Percentiles rank a stretch among this genome's conserved stretches.
These are phyloP conservation scores for Graphiopsis chlorocephala DNA, from an alignment of 2,329 filamentous ascomycete genomes.

Conservation along the genomic window DNA sequence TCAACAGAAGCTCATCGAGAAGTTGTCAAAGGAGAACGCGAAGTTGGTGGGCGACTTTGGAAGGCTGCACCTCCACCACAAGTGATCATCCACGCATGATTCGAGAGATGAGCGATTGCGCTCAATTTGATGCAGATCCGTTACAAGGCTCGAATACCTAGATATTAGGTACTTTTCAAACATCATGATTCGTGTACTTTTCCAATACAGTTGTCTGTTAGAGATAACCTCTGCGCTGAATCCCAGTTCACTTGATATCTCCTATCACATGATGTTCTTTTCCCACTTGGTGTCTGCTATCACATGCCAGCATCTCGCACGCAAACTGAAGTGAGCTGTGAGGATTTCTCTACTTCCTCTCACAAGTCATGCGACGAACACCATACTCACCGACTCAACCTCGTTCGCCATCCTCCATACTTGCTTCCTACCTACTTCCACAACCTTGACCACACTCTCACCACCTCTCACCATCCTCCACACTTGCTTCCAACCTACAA, in stretches of 20 bases:
- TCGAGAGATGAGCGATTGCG: neutral
- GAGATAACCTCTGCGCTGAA: neutral
- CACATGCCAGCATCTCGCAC: neutral
- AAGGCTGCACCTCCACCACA: neutral
- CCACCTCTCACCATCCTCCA: neutral
- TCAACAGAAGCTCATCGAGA: neutral
- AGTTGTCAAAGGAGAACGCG: neutral
- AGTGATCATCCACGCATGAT: neutral
- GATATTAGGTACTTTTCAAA: neutral
- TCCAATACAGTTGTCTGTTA: neutral
- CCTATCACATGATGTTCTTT: neutral
- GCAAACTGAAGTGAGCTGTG: neutral
- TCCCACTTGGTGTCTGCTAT: neutral
- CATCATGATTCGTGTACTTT: neutral
- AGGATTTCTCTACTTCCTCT: neutral
- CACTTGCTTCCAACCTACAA: neutral
- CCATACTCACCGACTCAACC: neutral
- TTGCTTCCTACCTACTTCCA: neutral
- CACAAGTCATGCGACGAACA: neutral
- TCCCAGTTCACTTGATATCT: neutral
- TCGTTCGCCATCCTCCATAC: neutral
- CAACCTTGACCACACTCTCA: neutral
- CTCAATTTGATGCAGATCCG: neutral
- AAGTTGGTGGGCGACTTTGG: neutral
- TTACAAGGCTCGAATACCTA: neutral